Conservation (phyloP, 768 basidiomycete species). For the Lactarius vividus region DNA sequence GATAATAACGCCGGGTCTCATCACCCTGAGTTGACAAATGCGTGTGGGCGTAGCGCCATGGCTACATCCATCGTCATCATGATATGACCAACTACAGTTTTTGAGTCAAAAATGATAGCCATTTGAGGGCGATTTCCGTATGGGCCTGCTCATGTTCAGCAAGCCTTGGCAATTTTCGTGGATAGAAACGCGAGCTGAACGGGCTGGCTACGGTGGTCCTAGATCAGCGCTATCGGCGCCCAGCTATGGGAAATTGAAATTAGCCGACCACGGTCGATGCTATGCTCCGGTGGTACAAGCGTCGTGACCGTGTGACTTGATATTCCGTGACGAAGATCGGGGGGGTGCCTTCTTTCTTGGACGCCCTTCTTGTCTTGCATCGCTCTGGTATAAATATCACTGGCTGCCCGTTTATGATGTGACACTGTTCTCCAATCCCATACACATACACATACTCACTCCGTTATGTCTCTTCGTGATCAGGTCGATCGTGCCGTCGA, state of each 20-base stretch:
- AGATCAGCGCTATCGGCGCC: not conserved
- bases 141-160: no score
- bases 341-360: not conserved
- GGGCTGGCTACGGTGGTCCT: not conserved
- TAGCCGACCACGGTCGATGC: not conserved
- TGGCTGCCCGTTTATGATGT: not conserved
- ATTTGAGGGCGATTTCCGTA: not conserved
- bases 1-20: constrained; percentile 11
- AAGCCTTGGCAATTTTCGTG: not conserved
- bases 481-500: not conserved
- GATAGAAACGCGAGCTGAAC: not conserved
- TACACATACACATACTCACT: not conserved
- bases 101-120: not conserved
- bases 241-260: not conserved
- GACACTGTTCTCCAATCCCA: constrained; percentile 3
- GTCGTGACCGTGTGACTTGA: not conserved
- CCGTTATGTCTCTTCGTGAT: constrained; percentile 10
- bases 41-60: constrained; percentile 3
- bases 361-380: not conserved
- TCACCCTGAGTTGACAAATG: not conserved
- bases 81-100: not conserved
- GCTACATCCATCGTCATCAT: not conserved
- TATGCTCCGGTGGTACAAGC: not conserved
- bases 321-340: not conserved
- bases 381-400: constrained; percentile 16